Base-by-base conservation (phyloP, 331 rosid genomes). In the Quercus tomentella region DNA sequence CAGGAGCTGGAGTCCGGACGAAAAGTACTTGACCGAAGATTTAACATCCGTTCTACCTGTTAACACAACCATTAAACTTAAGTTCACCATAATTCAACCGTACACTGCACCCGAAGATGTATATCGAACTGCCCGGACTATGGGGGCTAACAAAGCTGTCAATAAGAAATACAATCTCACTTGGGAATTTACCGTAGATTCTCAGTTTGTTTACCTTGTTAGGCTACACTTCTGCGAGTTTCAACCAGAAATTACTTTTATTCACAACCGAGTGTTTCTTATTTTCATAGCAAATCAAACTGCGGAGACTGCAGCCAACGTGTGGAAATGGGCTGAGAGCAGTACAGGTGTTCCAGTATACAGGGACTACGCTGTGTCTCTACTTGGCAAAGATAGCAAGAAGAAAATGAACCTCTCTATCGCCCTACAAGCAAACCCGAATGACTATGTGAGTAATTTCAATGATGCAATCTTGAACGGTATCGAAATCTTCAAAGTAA, bases 381-480 rank as follows among this genome's bases (percentile, higher is more conserved):
- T 80, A 9, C 0, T 25, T 6, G 7, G 3, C 2, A 1, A 5
- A 0, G 58, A 18, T 3, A 81, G 0, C 82, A 86, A 31, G 6
- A 33, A 33, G 37, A 33, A 33, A 33, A 33, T 5, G 37, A 33
- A 33, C 37, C 37, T 33, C 12, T 81, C 75, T 0, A 41, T 92
- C 23, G 79, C 68, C 62, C 74, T 94, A 51, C 84, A 85, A 37
- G 85, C 92, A 1, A 10, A 41, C 9, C n/a, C 21, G 0, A 20
- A 6, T 1, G 15, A 72, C 23, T 20, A 0, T 0, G 0, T 0
- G 0, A 56, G 78, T 0, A 0, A 0, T 0, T 82, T 1, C 62
- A 12, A 16, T 0, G 89, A 92, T 28, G 86, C 84, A 0, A 70
- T 94, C 75, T 79, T 94, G 90, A 92, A 86, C 92, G 37, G 37